Base-by-base conservation (phyloP, 2,329 filamentous ascomycete genomes). In the Graphiopsis chlorocephala region DNA sequence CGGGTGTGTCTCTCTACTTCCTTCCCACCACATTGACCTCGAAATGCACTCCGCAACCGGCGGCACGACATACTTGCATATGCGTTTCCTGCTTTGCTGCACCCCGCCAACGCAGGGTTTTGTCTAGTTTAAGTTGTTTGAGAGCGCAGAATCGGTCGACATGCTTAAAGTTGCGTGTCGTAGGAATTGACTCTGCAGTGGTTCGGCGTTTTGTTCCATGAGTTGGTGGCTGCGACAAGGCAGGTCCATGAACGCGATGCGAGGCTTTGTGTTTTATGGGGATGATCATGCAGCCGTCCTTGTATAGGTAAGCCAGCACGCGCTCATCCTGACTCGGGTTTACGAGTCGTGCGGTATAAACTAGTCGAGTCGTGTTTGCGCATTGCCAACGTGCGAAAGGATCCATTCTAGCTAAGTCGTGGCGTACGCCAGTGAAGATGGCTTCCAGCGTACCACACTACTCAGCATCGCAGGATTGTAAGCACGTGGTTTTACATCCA, bases 61-160 rank as follows among this genome's bases (percentile, higher is more conserved):
- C 15, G 48, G 60, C 48, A 62, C 48, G 60, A 62, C 60, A 62
- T 53, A 62, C 60, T 42, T 62, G 60, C 60, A 62, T 62, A 47
- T 47, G 47, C 52, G 17, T 48, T 33, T 26, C 29, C 20, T 25
- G 38, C 23, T 47, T 25, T 31, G 7, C 58, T 61, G 58, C 29
- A 61, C 58, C 26, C 58, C 58, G 58, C 58, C 23, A 48, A 62
- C 60, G 60, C 60, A 62, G 60, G 60, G 60, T 48, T 50, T 15
- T 29, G 28, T 29, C 50, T 31, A 53, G 50, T 31, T 23, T 12
- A 23, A 45, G 35, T 45, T 45, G 55, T 58, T 58, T 60, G 33
- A 17, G 59, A 33, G 47, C n/a, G 28, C 17, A 28, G 50, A 55
- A 55, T 55, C 60, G 60, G 48, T 45, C 60, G 60, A 62, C 60